Percentiles rank a stretch among this genome's conserved stretches.
phyloP scores from a whole-genome alignment of 2,329 filamentous ascomycete genomes.

The Fusarium torulosum region DNA sequence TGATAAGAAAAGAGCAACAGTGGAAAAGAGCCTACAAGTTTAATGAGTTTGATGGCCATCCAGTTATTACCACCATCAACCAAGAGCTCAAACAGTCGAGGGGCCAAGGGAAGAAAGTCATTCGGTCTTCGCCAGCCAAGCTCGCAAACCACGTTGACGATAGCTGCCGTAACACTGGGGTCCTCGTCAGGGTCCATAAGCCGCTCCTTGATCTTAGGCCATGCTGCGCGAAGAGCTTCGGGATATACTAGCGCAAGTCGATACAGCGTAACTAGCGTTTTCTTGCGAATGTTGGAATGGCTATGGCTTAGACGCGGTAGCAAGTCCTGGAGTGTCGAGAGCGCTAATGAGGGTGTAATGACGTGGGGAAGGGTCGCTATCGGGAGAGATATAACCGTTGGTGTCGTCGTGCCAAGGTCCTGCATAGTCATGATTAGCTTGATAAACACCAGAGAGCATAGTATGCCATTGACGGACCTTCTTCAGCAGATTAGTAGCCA shows the following conservation, averaged over 20 bases:
- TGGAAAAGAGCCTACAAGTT: slow-evolving; percentile 72
- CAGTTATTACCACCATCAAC: slow-evolving; percentile 96
- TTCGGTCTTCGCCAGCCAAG: slow-evolving; percentile 93
- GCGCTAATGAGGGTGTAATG: slow-evolving; percentile 90
- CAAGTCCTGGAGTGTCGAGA: slow-evolving; percentile 88
- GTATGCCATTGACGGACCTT: slow-evolving; percentile 68
- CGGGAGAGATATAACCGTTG: slow-evolving; percentile 85
- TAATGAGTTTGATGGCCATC: slow-evolving; percentile 99
- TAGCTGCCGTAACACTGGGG: slow-evolving; percentile 91
- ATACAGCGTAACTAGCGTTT: slow-evolving; percentile 95
- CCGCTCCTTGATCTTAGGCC: slow-evolving; percentile 97
- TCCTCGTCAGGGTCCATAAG: slow-evolving; percentile 92
- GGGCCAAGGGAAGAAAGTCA: slow-evolving; percentile 92
- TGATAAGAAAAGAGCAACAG: background rate
- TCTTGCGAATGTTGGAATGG: slow-evolving; percentile 88
- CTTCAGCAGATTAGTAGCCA: slow-evolving; percentile 95
- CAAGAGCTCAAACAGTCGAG: slow-evolving; percentile 89
- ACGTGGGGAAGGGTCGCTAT: slow-evolving; percentile 93
- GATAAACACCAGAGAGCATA: background rate
- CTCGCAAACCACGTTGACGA: slow-evolving; percentile 97
- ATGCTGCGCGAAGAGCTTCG: slow-evolving; percentile 89
- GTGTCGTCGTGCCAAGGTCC: slow-evolving; percentile 80
- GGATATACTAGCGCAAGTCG: slow-evolving; percentile 95
- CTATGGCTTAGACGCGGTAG: slow-evolving; percentile 89
- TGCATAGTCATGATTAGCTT: slow-evolving; percentile 16